A percentile compares a stretch with the other conserved stretches of the same genome.
Conservation (phyloP, 2,329 filamentous ascomycete species). For the Pyricularia grisea region DNA sequence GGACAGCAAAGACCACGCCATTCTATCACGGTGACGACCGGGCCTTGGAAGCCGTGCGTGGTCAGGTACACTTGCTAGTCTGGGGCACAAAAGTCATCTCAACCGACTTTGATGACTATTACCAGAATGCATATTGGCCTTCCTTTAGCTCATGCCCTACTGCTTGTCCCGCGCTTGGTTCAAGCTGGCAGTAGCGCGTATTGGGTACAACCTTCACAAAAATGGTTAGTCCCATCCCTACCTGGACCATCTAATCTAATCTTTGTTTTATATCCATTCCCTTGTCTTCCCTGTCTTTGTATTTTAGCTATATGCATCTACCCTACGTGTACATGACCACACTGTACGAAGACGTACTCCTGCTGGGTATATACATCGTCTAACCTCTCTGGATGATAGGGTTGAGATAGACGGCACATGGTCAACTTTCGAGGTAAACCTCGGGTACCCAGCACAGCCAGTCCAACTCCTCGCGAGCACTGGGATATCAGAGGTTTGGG, state of each 20-base stretch:
- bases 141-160: conserved; percentile 14
- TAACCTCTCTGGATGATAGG: conserved; percentile 26
- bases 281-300: background rate
- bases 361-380: background rate
- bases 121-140: background rate
- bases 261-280: background rate
- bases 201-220: conserved; percentile 6
- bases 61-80: background rate
- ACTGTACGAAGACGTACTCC: background rate
- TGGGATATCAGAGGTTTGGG: conserved; percentile 62
- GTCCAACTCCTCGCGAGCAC: conserved; percentile 56
- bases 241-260: background rate
- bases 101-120: background rate
- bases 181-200: background rate
- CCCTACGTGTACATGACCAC: background rate
- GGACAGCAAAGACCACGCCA: background rate
- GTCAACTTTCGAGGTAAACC: conserved; percentile 57
- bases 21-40: background rate
- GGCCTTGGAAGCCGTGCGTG: background rate
- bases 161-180: conserved; percentile 10
- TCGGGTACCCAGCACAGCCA: conserved; percentile 30
- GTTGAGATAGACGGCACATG: conserved; percentile 60
- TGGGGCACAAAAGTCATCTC: background rate
- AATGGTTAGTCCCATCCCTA: conserved; percentile 2
- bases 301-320: background rate